phyloP scores from a whole-genome alignment of 306 rosid species.

The Geum urbanum region DNA sequence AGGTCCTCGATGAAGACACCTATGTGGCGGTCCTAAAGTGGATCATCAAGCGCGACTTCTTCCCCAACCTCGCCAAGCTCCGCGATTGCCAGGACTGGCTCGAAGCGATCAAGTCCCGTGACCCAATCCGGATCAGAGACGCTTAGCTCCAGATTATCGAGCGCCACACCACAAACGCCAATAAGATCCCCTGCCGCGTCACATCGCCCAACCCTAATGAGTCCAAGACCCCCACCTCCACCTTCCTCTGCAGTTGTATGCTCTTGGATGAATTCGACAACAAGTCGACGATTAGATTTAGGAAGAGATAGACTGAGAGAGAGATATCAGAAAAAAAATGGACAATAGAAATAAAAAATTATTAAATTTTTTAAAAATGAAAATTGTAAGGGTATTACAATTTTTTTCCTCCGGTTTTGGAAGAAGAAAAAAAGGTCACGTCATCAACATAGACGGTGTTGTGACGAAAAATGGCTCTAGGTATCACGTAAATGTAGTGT shows the following conservation, averaged over 20 bases:
- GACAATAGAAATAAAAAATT: too few species aligned
- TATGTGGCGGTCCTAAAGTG: constrained; percentile 82
- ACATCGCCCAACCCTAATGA: constrained; percentile 33
- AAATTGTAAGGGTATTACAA: too few species aligned
- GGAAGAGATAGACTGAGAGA: too few species aligned
- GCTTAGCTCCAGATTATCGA: constrained; percentile 91
- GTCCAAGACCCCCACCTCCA: constrained; percentile 71
- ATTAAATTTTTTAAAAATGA: too few species aligned
- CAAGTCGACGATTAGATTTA: constrained; percentile 9
- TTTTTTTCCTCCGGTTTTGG: too few species aligned
- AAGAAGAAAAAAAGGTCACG: too few species aligned
- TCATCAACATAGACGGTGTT: too few species aligned
- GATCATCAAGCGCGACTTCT: constrained; percentile 93
- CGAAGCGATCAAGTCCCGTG: constrained; percentile 69
- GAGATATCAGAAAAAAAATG: too few species aligned
- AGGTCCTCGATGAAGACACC: constrained; percentile 79
- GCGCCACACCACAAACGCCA: constrained; percentile 9
- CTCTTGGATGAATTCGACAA: constrained; percentile 62
- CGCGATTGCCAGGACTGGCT: constrained; percentile 95
- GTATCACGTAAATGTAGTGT: too few species aligned
- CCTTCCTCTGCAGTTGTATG: constrained; percentile 64
- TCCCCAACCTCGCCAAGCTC: constrained; percentile 92
- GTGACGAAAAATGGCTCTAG: too few species aligned
- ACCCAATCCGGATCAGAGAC: constrained; percentile 78
- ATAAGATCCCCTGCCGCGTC: constrained; percentile 31